Conservation (phyloP, 1,284 basidiomycete genomes). For the Trametes versicolor region DNA sequence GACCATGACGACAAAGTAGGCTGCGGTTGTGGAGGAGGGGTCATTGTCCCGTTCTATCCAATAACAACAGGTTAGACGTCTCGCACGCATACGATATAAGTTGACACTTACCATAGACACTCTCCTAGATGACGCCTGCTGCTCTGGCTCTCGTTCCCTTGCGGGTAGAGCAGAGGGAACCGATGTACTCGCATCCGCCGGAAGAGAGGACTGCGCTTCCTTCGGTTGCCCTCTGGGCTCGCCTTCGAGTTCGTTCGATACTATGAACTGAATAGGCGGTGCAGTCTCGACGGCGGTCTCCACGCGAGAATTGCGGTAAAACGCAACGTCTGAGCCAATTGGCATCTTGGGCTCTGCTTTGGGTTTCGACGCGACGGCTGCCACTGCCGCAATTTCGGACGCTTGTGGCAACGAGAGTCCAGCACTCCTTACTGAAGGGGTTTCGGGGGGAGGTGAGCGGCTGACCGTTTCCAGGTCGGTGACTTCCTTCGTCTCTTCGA, state of each 20-base stretch:
- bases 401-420: conserved; percentile 37
- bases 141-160: not conserved
- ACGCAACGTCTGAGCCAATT: conserved; percentile 73
- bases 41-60: conserved; percentile 45
- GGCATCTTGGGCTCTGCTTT: conserved; percentile 68
- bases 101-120: conserved; percentile 5
- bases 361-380: conserved; percentile 38
- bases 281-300: conserved; percentile 56
- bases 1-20: conserved; percentile 59
- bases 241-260: conserved; percentile 77
- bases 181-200: not conserved
- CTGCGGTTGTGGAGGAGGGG: conserved; percentile 57
- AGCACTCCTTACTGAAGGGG: conserved; percentile 28
- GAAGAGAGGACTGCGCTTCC: not conserved
- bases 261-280: conserved; percentile 72
- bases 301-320: conserved; percentile 69
- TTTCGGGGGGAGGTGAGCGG: conserved; percentile 68
- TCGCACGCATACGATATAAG: no score
- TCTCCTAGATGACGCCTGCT: not conserved
- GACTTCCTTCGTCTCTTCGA: conserved; percentile 21
- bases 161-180: not conserved
- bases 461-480: conserved; percentile 59
- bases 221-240: conserved; percentile 18
- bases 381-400: conserved; percentile 39
- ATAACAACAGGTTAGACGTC: not conserved